Evolutionary conservation across 306 rosid genomes (phyloP), one percentile per base, ranked within the genome.

Genomic region (Gastrolobium bilobum): DNA sequence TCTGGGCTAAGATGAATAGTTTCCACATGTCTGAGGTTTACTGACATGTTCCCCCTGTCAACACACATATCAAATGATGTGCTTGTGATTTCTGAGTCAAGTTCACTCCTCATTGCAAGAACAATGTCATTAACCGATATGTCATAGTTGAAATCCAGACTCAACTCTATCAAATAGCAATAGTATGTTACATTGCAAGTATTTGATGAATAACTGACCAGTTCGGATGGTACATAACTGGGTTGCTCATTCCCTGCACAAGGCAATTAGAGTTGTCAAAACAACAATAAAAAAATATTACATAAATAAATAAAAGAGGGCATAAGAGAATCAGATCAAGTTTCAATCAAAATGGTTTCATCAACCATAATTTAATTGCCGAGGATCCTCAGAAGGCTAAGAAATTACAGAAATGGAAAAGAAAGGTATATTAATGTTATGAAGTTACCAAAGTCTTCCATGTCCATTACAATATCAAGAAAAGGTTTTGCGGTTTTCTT

Each of bases 91-190:
- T 92, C 88, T 0, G 63, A 20, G 29, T 88, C 77, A 73, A 90
- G 88, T 70, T 88, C 44, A 73, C 29, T 73, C 78, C 90, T 90
- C 73, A 71, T 29, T 61, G 84, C 81, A 60, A 92, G 90, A 40
- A 92, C 81, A 70, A 90, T 37, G 61, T 88, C 88, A 37, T 78
- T 65, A 74, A 82, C 84, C 0, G 83, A 68, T 53, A 81, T 65
- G 3, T 81, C 64, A 61, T 69, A 68, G 4, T 2, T 14, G 59
- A 86, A 88, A 14, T 84, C 75, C 68, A 78, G 86, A 72, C 84
- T 77, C 82, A 92, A 50, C 85, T 87, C 94, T 31, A 92, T 87
- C 42, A 84, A 62, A 84, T 92, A 92, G 81, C 91, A 87, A 64
- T 88, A 73, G 76, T 90, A 87, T 44, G 6, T 29, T 20, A 43